Base-by-base conservation (phyloP, 2,329 filamentous ascomycete species). In the Pyrenochaeta sp. region DNA sequence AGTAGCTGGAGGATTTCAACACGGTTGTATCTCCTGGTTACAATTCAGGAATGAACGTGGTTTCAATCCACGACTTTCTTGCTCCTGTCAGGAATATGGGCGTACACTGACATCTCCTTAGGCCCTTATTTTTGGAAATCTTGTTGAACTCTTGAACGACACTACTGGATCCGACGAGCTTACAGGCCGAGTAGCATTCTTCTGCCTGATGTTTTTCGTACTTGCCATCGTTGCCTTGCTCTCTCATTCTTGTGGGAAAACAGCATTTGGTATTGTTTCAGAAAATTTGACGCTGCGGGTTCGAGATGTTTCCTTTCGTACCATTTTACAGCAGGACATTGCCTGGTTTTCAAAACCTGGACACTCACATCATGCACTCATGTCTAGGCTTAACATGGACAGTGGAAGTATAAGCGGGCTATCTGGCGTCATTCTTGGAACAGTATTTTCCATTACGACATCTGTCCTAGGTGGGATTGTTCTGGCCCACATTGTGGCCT, bases 271-370 rank as follows among this genome's bases (percentile, higher is more conserved):
- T 3, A 61, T 80, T 9, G 79, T 80, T 1, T 81, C 81, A 1
- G 77, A 81, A 21, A 75, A 78, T 30, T 68, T 82, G 18, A 75
- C 79, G 6, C 68, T 76, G 14, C 75, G 78, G 11, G 74, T 82
- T 11, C 76, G 80, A 36, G 75, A 78, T 30, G 61, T 75, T 4
- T 79, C 80, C 2, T 74, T 87, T 49, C 75, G 79, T 41, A 82
- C 81, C 43, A 81, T 84, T 1, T 74, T 87, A 5, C 77, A 79
- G 17, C 84, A 87, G 62, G 82, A 85, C 54, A 82, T 87, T 68
- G 57, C 74, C 9, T 83, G 80, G 80, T 82, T 81, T 47, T 75
- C 78, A 7, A 68, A 71, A 36, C 72, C 75, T 5, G 76, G 75
- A 1, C 76, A 78, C 32, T 78, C 76, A 7, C 75, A 79, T 7